phyloP scores from a whole-genome alignment of 1,284 basidiomycete species.

The Trametes polyzona region DNA sequence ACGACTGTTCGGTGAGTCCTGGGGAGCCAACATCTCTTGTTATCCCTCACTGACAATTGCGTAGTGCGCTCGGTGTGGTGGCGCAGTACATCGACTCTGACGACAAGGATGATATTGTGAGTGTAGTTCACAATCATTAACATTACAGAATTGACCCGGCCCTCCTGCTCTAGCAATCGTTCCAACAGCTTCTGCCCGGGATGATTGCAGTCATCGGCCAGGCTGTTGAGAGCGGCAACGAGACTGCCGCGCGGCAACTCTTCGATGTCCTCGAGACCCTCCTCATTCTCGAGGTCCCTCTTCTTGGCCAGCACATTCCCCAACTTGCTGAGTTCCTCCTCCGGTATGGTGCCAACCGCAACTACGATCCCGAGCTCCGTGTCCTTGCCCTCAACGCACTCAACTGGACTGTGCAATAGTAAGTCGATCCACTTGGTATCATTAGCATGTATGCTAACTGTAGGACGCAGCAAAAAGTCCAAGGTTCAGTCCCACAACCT shows the following conservation, averaged over 20 bases:
- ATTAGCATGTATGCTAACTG: not conserved
- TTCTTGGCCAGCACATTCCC: conserved; percentile 88
- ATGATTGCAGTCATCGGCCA: conserved; percentile 94
- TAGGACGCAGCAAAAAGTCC: conserved; percentile 83
- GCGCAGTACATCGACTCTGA: conserved; percentile 92
- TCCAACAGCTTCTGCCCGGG: conserved; percentile 87
- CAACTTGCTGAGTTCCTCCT: conserved; percentile 92
- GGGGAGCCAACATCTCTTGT: not conserved
- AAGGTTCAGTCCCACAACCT: conserved; percentile 91
- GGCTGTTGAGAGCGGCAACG: conserved; percentile 83
- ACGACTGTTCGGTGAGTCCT: conserved; percentile 79
- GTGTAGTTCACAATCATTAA: conserved; percentile 34
- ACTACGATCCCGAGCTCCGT: conserved; percentile 82
- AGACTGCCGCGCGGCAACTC: conserved; percentile 84
- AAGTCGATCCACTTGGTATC: conserved; percentile 27
- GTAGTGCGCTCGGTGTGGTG: conserved; percentile 86
- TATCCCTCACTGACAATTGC: conserved; percentile 13
- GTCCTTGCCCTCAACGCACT: conserved; percentile 94
- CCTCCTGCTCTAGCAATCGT: conserved; percentile 63
- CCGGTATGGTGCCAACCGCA: conserved; percentile 80
- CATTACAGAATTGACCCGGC: too few relatives aligned
- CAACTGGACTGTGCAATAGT: conserved; percentile 96
- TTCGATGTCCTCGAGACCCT: conserved; percentile 98
- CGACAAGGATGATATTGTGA: conserved; percentile 86
- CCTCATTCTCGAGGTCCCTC: conserved; percentile 91